These are phyloP conservation scores for Microbotryum saponariae DNA, from an alignment of 1,284 basidiomycete genomes.

Conservation along the genomic window DNA sequence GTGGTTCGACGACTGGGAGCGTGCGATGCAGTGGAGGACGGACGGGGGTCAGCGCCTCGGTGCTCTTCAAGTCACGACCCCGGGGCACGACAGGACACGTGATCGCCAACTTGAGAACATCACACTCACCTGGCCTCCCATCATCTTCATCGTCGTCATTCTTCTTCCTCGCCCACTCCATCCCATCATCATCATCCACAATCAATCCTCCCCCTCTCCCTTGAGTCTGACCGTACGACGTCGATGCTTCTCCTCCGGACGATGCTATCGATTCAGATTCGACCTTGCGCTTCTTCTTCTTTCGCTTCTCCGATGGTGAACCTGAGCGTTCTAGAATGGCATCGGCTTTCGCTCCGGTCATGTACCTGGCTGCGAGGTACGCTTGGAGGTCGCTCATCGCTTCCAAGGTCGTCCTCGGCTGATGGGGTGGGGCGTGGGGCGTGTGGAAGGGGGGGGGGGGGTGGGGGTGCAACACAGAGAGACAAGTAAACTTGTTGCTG, in stretches of 20 bases:
- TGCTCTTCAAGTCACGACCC: too few species aligned
- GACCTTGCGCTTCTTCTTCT: slow-evolving; percentile 60
- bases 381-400: slow-evolving; percentile 45
- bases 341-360: slow-evolving; percentile 94
- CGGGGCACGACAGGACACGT: neutral
- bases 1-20: slow-evolving; percentile 24
- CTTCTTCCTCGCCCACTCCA: slow-evolving; percentile 29
- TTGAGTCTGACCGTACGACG: neutral
- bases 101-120: neutral
- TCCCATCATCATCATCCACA: slow-evolving; percentile 42
- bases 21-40: neutral
- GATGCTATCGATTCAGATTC: slow-evolving; percentile 34
- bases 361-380: slow-evolving; percentile 59
- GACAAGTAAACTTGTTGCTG: too few species aligned
- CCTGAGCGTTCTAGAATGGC: slow-evolving; percentile 70
- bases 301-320: slow-evolving; percentile 45
- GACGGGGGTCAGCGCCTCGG: neutral
- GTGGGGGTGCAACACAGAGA: too few species aligned
- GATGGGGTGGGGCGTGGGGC: neutral
- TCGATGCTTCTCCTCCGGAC: neutral
- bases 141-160: slow-evolving; percentile 40
- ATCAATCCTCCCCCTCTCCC: slow-evolving; percentile 31
- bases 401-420: neutral
- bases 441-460: neutral
- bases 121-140: slow-evolving; percentile 42